Evolutionary conservation across 2,329 filamentous ascomycete genomes (phyloP), one percentile per base, ranked within the genome.

Genomic region (Cyphellophora attinorum): DNA sequence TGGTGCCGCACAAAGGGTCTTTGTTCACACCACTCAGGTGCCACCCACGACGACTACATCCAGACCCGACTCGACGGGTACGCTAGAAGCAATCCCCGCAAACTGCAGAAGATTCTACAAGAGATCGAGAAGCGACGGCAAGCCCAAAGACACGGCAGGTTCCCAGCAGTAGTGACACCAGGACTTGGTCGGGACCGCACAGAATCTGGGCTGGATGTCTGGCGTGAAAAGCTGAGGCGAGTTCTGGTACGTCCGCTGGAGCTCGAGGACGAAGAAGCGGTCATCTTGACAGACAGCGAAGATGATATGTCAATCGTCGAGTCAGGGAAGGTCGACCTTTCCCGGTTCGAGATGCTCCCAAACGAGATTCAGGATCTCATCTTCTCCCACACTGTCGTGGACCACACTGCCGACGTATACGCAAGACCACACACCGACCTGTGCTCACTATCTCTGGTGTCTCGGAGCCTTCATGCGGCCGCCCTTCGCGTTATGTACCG

Each of bases 401-500:
- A 89, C 56, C 70, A 85, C 10, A 82, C 70, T 5, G 75, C 77
- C n/a, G 82, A 85, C 55, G 80, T 80, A 35, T 72, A 84, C 48
- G 76, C 80, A 16, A 75, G 79, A 25, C 79, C 84, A 45, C 89
- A 89, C 54, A 71, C 80, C 38, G 83, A 89, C 54, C 65, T 89
- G 39, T 79, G 86, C 64, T 75, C 81, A 12, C 72, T 85, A 43
- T 67, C 89, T 23, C 61, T 85, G 44, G 76, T 81, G n/a, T 89
- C 81, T n/a, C 76, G 73, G 52, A 74, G 74, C 18, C 64, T 89
- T 40, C 79, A 89, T 52, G 71, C 72, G 16, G 79, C 79, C 13
- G 88, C 83, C 3, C 64, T 88, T 19, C 72, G 74, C 46, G 81
- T 82, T 5, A 70, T 91, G 31, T 89, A 89, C 62, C 72, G 75